Evolutionary conservation across 2,329 filamentous ascomycete genomes (phyloP), one percentile per base, ranked within the genome.

Genomic region (Fusarium phyllophilum): DNA sequence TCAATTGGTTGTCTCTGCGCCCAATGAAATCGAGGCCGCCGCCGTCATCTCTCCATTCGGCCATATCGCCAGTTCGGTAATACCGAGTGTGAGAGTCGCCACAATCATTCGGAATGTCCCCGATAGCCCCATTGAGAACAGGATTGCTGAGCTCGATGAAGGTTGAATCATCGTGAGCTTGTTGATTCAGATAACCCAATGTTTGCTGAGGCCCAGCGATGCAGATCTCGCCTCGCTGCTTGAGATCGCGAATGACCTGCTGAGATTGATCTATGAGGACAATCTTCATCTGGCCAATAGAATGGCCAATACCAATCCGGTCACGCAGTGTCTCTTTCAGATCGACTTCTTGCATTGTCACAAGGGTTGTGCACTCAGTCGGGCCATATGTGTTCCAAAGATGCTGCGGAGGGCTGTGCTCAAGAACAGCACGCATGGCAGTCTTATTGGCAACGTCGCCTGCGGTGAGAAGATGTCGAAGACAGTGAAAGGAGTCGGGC

Each of bases 381-480:
- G 59, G 59, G 15, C 59, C 59, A 38, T 56, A 62, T 4, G 59
- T 62, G 49, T 62, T 62, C 59, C 59, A 62, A 38, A 62, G 59
- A 45, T 45, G 49, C 20, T 45, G 39, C 8, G 49, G 59, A 12
- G 59, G 38, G 24, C 9, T 56, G 39, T 56, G 8, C 24, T 62
- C 49, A 33, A 62, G 49, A 26, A 62, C 59, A 13, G 17, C 13
- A 2, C 49, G 38, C 39, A 62, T 62, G 49, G 59, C 59, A 2
- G 12, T 14, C 49, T 31, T 62, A 11, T 31, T 56, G 31, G 59
- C 49, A 45, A 62, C 59, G 31, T 62, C 59, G 8, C 49, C 49
- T 20, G 49, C 59, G 11, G 49, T 56, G 39, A 62, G 59, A 1
- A 56, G 20, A 38, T 62, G 59, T 1, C 49, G 15, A 31, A 62